Evolutionary conservation across 2,329 filamentous ascomycete genomes (phyloP).

Genomic region (Botryosphaeria dothidea): DNA sequence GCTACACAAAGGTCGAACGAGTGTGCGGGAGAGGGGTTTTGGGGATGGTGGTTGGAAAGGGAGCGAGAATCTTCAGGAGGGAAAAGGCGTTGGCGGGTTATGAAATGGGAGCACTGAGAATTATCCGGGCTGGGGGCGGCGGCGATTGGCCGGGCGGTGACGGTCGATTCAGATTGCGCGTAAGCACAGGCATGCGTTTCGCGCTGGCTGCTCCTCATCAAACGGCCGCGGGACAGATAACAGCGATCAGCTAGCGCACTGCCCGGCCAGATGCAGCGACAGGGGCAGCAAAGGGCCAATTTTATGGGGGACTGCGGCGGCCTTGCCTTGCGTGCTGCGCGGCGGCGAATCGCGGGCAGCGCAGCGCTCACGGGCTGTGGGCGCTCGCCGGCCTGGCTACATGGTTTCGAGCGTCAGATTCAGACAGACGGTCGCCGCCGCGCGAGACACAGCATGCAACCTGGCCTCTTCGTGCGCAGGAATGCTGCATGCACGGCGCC

Average conservation of each 20-base stretch:
- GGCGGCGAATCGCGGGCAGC: slow-evolving; percentile 13
- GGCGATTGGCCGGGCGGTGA: slow-evolving; percentile 17
- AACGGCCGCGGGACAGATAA: slow-evolving; percentile 19
- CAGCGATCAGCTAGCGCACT: slow-evolving; percentile 18
- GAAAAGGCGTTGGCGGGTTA: slow-evolving; percentile 17
- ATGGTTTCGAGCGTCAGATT: slow-evolving; percentile 7
- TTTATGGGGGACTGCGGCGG: slow-evolving; percentile 16
- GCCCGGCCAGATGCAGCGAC: slow-evolving; percentile 19
- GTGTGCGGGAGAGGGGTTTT: slow-evolving; percentile 25
- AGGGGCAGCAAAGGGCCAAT: slow-evolving; percentile 17
- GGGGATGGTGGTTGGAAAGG: slow-evolving; percentile 19
- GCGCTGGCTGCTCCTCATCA: slow-evolving; percentile 17
- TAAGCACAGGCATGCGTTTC: slow-evolving; percentile 18
- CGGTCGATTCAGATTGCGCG: slow-evolving; percentile 20
- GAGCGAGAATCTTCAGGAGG: slow-evolving; percentile 19
- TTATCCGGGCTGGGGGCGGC: slow-evolving; percentile 15
- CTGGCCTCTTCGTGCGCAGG: slow-evolving; percentile 13
- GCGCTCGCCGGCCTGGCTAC: no score
- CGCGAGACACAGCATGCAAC: slow-evolving; percentile 10
- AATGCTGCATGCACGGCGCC: not conserved
- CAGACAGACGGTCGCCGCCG: not conserved
- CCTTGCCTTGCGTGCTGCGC: slow-evolving; percentile 17
- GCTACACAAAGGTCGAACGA: slow-evolving; percentile 20
- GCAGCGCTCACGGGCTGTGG: slow-evolving; percentile 4
- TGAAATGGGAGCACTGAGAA: slow-evolving; percentile 18